Base-by-base conservation (phyloP, 176 grass and related monocot genomes). In the Triticum urartu region DNA sequence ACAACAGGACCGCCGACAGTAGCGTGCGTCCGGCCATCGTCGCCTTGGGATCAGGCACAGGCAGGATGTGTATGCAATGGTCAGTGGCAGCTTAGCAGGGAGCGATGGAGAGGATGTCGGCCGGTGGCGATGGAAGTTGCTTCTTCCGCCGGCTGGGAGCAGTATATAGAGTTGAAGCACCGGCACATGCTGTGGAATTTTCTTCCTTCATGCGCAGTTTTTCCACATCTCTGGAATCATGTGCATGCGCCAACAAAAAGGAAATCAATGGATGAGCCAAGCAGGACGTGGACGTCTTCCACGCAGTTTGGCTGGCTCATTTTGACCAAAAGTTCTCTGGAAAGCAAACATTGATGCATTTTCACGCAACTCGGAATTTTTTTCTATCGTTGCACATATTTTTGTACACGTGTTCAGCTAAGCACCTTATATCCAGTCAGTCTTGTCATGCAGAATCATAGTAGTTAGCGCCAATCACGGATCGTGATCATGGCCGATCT, bases 1-100 rank as follows among this genome's bases (percentile, higher is more conserved):
- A 86, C 0, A 90, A 63, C 69, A 86, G 69, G 5, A 20, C 83
- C 58, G 59, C 62, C 11, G 12, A 38, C n/a, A 87, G 24, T 20
- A 9, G 30, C 69, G 26, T 0, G 4, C 39, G 24, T 9, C 35
- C 30, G 7, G 22, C 22, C 78, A 20, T 60, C 0, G 61, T 60
- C 42, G 60, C 21, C 62, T 5, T n/a, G 13, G 54, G 34, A 78
- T 42, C 21, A 70, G 1, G 28, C 28, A 28, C n/a, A n/a, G n/a
- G n/a, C n/a, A n/a, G 34, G 77, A 40, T 39, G n/a, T 0, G 34
- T 25, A 22, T n/a, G 26, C 47, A 56, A 54, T 54, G 15, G 18
- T 59, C 2, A 34, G 17, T 38, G 66, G 17, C 32, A 35, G 18
- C 2, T 20, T 20, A 12, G 9, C 9, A 1, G 30, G 36, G 36